Conservation (phyloP, 257 asterid species). For the Paraleonurus japonicus region DNA sequence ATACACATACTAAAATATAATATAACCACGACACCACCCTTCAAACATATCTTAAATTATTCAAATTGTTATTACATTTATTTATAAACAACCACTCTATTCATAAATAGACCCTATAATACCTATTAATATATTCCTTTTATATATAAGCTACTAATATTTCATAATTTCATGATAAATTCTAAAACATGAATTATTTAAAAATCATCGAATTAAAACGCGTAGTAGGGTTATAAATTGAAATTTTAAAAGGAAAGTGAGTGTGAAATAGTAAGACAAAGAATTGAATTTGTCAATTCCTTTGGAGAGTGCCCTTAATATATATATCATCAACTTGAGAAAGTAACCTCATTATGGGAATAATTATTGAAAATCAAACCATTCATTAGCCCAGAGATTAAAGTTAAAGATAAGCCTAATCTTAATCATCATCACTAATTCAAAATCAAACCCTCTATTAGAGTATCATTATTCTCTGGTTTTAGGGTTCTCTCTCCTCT, state of each 20-base stretch:
- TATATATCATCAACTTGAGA: conserved; percentile 16
- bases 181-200: no score
- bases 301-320: conserved; percentile 34
- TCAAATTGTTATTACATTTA: no score
- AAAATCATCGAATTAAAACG: not conserved
- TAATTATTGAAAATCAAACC: conserved; percentile 26
- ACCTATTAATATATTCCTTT: no score
- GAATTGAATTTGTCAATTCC: conserved; percentile 26
- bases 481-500: conserved; percentile 24
- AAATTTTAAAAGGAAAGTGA: conserved; percentile 23
- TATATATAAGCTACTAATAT: no score
- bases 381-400: conserved; percentile 30
- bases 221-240: conserved; percentile 4
- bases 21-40: no score
- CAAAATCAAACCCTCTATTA: conserved; percentile 25
- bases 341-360: conserved; percentile 28
- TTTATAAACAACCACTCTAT: no score
- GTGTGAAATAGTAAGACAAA: conserved; percentile 22
- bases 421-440: conserved; percentile 34
- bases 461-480: conserved; percentile 26
- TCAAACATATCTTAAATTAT: no score
- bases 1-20: no score
- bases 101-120: no score
- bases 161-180: no score
- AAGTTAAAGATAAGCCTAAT: conserved; percentile 36